These are phyloP conservation scores for Lomentospora prolificans DNA, from an alignment of 2,329 filamentous ascomycete genomes.

Conservation along the genomic window DNA sequence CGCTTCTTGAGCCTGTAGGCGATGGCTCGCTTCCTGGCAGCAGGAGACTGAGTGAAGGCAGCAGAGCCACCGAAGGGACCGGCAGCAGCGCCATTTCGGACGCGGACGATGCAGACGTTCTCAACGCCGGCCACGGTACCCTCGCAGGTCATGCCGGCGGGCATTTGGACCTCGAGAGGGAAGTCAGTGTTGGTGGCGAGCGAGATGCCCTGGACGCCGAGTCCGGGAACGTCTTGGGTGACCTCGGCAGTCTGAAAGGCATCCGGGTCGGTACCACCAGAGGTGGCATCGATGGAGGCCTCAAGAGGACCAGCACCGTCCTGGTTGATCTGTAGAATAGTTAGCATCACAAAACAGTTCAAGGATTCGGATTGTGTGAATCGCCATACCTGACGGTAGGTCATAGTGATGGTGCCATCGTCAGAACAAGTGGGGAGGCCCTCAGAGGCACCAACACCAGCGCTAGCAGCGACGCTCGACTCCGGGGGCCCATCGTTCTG, in stretches of 20 bases:
- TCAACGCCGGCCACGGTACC: constrained; percentile 46
- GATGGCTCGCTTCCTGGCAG: constrained; percentile 51
- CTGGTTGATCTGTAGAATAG: constrained; percentile 52
- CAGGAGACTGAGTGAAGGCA: constrained; percentile 52
- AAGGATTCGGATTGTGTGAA: constrained; percentile 1
- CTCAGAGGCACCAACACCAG: constrained; percentile 40
- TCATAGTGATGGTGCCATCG: constrained; percentile 52
- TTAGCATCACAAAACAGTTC: constrained; percentile 1
- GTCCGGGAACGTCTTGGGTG: constrained; percentile 51
- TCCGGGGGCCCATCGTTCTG: constrained; percentile 35
- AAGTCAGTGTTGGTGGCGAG: constrained; percentile 53
- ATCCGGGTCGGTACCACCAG: constrained; percentile 47
- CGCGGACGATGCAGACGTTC: constrained; percentile 55
- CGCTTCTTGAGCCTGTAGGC: constrained; percentile 37
- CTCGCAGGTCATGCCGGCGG: constrained; percentile 56
- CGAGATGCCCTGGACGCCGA: constrained; percentile 45
- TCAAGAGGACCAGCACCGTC: constrained; percentile 56
- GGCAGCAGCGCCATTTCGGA: constrained; percentile 51
- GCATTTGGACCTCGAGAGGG: constrained; percentile 55
- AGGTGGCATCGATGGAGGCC: constrained; percentile 51
- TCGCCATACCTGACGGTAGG: constrained; percentile 40
- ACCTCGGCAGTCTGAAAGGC: constrained; percentile 53
- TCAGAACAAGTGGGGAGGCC: constrained; percentile 53
- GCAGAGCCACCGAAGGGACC: constrained; percentile 59
- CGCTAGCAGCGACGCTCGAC: constrained; percentile 40